These are phyloP conservation scores for Chlorella sp. DNA, from an alignment of 139 green algal species.

Conservation along the genomic window DNA sequence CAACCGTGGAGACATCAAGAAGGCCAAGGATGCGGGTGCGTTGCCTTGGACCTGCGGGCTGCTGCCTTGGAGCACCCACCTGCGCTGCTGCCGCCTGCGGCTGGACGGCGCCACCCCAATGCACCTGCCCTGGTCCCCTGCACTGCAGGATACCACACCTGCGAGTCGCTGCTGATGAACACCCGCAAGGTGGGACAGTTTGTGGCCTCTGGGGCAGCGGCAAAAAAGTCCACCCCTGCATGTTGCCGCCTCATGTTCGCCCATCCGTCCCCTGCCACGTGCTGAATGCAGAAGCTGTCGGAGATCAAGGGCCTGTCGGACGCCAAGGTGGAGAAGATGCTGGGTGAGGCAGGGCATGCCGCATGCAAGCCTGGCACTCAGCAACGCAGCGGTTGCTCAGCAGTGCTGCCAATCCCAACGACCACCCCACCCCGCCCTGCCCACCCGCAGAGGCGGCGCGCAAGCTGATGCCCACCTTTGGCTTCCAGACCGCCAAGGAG, in stretches of 20 bases:
- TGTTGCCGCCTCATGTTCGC: neutral
- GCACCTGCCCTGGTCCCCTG: neutral
- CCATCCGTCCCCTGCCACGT: neutral
- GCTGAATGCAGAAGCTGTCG: constrained; percentile 69
- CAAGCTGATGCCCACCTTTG: neutral
- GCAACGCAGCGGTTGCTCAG: too few species aligned
- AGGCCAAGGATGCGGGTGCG: constrained; percentile 80
- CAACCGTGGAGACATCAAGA: constrained; percentile 89
- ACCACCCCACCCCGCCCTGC: neutral
- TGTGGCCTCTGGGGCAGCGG: too few species aligned
- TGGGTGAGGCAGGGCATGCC: constrained; percentile 43
- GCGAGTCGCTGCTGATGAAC: constrained; percentile 83
- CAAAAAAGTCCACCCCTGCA: neutral
- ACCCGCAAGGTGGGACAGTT: constrained; percentile 89
- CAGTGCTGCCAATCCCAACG: too few species aligned
- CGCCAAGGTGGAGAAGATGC: constrained; percentile 95
- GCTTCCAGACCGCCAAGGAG: constrained; percentile 51
- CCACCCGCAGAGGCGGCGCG: constrained; percentile 4
- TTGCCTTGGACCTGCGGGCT: too few species aligned
- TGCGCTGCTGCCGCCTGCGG: too few species aligned
- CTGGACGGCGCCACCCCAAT: neutral
- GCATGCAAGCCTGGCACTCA: too few species aligned
- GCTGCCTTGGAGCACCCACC: too few species aligned
- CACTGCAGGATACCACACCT: constrained; percentile 75
- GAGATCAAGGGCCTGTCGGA: constrained; percentile 94